Evolutionary conservation across 208 protist species (phyloP).

Genomic region (Zelonia costaricensis): DNA sequence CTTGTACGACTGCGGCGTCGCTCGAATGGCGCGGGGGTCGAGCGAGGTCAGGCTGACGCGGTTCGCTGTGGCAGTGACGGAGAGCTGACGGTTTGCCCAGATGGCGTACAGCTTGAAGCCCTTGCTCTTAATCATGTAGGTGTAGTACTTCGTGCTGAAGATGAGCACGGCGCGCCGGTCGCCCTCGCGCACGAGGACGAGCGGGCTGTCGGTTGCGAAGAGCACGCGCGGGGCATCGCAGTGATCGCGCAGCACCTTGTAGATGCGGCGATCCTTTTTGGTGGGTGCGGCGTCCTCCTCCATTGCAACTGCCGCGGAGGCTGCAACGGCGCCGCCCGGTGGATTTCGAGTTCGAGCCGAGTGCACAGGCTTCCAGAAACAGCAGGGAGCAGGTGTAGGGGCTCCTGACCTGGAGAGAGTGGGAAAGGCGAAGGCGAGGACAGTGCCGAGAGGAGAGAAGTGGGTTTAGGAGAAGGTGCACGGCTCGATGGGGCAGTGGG

Average conservation of each 20-base stretch:
- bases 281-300: constrained; percentile 10
- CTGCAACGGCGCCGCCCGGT: too few species aligned
- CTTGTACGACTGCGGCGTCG: constrained; percentile 26
- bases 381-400: too few species aligned
- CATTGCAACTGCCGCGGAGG: too few species aligned
- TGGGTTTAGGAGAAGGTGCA: too few species aligned
- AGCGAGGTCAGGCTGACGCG: constrained; percentile 28
- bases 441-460: too few species aligned
- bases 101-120: constrained; percentile 71
- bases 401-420: too few species aligned
- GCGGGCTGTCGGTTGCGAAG: constrained; percentile 46
- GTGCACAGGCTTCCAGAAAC: too few species aligned
- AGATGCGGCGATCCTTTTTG: constrained; percentile 41
- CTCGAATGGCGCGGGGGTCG: constrained; percentile 12
- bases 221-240: constrained; percentile 75
- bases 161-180: constrained; percentile 61
- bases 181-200: constrained; percentile 54
- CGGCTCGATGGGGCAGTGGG: too few species aligned
- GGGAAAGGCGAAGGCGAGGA: too few species aligned
- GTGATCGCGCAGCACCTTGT: constrained; percentile 69
- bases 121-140: constrained; percentile 84
- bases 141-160: constrained; percentile 67
- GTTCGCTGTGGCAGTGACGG: constrained; percentile 27
- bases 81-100: constrained; percentile 74
- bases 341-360: too few species aligned